Conservation (phyloP, 2,329 filamentous ascomycete species). For the Aspergillus sp. region DNA sequence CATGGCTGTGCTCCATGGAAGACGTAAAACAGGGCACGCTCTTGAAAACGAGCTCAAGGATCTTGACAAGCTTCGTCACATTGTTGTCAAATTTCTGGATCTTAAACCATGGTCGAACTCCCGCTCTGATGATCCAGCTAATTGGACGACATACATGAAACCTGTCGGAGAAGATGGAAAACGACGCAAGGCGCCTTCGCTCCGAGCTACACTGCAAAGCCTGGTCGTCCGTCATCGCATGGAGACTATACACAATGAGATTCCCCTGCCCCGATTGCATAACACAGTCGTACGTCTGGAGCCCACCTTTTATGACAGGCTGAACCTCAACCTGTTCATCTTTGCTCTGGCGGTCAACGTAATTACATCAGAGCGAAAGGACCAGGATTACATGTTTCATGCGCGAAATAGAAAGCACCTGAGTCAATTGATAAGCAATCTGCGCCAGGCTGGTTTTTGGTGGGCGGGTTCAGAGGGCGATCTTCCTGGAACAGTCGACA, state of each 20-base stretch:
- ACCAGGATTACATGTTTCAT: conserved; percentile 87
- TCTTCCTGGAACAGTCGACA: conserved; percentile 62
- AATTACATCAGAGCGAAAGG: conserved; percentile 79
- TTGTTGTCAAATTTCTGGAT: conserved; percentile 69
- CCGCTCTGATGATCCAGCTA: conserved; percentile 55
- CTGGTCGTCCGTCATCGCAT: conserved; percentile 78
- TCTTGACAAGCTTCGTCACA: conserved; percentile 62
- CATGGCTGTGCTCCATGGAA: conserved; percentile 28
- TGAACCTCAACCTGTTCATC: conserved; percentile 80
- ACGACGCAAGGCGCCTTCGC: conserved; percentile 41
- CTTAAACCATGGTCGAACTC: conserved; percentile 75
- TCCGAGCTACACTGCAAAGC: conserved; percentile 69
- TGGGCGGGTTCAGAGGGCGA: conserved; percentile 73
- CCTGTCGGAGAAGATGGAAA: conserved; percentile 56
- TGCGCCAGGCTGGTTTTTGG: conserved; percentile 83
- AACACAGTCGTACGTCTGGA: conserved; percentile 72
- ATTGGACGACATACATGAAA: conserved; percentile 73
- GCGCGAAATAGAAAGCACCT: conserved; percentile 66
- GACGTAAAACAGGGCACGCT: conserved; percentile 40
- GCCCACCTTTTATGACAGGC: conserved; percentile 78
- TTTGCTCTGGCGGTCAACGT: conserved; percentile 83
- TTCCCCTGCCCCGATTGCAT: conserved; percentile 66
- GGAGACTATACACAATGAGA: conserved; percentile 64
- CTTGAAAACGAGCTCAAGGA: conserved; percentile 59
- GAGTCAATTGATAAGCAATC: conserved; percentile 68